Evolutionary conservation across 2,329 filamentous ascomycete species (phyloP).

Genomic region (Hypoxylon sp.): DNA sequence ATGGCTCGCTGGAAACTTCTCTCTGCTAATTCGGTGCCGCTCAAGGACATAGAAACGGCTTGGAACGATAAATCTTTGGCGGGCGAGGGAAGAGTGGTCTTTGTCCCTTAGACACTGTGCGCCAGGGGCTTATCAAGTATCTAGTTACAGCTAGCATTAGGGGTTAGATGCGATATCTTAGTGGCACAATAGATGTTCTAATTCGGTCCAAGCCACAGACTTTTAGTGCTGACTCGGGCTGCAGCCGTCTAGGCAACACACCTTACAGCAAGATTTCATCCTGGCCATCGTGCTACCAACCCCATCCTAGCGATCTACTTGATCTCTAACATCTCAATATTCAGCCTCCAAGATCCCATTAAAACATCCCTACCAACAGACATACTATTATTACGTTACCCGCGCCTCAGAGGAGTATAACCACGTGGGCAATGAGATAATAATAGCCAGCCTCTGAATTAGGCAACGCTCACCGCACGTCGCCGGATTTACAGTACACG

Average conservation of each 20-base stretch:
- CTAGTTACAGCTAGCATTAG: neutral
- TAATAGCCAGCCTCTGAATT: neutral
- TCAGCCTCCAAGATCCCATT: constrained; percentile 5
- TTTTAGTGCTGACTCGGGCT: neutral
- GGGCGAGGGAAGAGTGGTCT: constrained; percentile 50
- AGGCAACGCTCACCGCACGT: neutral
- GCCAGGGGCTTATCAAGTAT: neutral
- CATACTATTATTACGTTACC: neutral
- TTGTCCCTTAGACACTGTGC: constrained; percentile 40
- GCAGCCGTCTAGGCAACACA: neutral
- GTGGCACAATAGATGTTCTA: neutral
- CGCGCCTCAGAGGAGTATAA: neutral
- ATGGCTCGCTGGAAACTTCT: constrained; percentile 53
- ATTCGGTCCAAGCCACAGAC: neutral
- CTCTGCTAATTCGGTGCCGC: constrained; percentile 46
- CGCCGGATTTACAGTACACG: neutral
- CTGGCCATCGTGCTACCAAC: neutral
- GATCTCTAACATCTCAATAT: constrained; percentile 1
- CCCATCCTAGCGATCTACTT: neutral
- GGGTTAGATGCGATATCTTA: neutral
- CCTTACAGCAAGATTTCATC: neutral
- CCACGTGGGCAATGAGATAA: neutral
- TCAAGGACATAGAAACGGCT: constrained; percentile 53
- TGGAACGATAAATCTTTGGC: constrained; percentile 52
- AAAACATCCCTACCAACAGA: constrained; percentile 4